These are phyloP conservation scores for Abelmoschus esculentus DNA, from an alignment of 345 rosid species.

Conservation along the genomic window DNA sequence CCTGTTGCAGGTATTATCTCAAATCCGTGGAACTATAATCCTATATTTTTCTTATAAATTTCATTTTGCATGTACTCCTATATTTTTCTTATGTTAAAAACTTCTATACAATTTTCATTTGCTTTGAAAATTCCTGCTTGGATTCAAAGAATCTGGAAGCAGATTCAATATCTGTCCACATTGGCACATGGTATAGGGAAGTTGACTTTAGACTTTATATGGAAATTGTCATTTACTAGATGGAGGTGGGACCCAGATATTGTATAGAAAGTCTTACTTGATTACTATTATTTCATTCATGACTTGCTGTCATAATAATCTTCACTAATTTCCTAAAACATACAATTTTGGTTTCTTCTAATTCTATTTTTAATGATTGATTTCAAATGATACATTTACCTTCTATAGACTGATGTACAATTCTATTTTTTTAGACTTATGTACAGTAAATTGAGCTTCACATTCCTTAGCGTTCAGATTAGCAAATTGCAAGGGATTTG, in stretches of 20 bases:
- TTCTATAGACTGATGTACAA: too few relatives aligned
- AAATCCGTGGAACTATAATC: too few relatives aligned
- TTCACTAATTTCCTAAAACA: too few relatives aligned
- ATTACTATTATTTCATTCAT: too few relatives aligned
- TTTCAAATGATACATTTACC: too few relatives aligned
- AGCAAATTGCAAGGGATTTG: not conserved
- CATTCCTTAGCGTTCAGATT: not conserved
- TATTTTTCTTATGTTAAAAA: not conserved
- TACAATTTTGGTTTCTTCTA: too few relatives aligned
- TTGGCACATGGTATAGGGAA: not conserved
- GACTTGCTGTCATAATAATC: too few relatives aligned
- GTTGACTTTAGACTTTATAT: not conserved
- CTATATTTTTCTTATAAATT: too few relatives aligned
- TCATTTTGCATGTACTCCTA: too few relatives aligned
- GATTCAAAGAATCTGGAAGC: not conserved
- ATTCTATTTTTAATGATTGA: too few relatives aligned
- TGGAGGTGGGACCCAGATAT: not conserved
- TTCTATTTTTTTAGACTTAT: too few relatives aligned
- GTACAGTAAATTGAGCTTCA: not conserved
- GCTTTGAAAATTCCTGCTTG: not conserved
- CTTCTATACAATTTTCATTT: not conserved
- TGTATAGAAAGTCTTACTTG: too few relatives aligned
- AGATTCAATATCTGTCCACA: not conserved
- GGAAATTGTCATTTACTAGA: not conserved
- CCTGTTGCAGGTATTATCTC: constrained; percentile 63